These are phyloP conservation scores for Hypomontagnella monticulosa DNA, from an alignment of 495 filamentous ascomycete genomes.

Conservation along the genomic window DNA sequence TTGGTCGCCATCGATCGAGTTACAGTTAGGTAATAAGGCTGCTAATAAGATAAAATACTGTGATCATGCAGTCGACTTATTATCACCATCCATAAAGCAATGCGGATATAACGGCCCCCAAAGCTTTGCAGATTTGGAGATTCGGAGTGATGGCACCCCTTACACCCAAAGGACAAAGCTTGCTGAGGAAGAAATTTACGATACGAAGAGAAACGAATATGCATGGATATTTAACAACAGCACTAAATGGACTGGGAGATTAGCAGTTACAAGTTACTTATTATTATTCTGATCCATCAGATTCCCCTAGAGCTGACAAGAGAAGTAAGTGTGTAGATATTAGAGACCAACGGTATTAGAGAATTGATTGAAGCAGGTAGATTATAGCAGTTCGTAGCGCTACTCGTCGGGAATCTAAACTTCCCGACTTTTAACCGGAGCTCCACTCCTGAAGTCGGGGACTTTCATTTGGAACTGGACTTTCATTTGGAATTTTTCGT, in stretches of 20 bases:
- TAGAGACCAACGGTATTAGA: slow-evolving; percentile 1
- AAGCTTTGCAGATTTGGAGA: slow-evolving; percentile 6
- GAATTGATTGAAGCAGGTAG: slow-evolving; percentile 6
- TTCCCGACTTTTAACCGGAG: no score
- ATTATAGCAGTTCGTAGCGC: background rate
- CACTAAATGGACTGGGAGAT: slow-evolving; percentile 11
- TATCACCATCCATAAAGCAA: no score
- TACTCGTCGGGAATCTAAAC: no score
- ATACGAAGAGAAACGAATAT: slow-evolving; percentile 2
- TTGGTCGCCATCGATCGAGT: slow-evolving; percentile 13
- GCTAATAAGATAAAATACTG: slow-evolving; percentile 13
- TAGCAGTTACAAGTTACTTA: slow-evolving; percentile 12
- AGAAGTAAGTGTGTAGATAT: background rate
- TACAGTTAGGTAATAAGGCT: background rate
- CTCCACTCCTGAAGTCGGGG: no score
- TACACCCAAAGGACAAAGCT: background rate
- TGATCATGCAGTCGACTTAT: slow-evolving; percentile 28
- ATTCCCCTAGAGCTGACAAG: no score
- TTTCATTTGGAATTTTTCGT: no score
- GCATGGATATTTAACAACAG: slow-evolving; percentile 1
- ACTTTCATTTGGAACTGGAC: no score
- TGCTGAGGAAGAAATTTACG: background rate
- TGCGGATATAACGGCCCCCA: background rate
- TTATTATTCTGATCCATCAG: slow-evolving; percentile 2
- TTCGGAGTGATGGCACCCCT: slow-evolving; percentile 9